Conservation (phyloP, 208 protist species). For the Naegleria fowleri region DNA sequence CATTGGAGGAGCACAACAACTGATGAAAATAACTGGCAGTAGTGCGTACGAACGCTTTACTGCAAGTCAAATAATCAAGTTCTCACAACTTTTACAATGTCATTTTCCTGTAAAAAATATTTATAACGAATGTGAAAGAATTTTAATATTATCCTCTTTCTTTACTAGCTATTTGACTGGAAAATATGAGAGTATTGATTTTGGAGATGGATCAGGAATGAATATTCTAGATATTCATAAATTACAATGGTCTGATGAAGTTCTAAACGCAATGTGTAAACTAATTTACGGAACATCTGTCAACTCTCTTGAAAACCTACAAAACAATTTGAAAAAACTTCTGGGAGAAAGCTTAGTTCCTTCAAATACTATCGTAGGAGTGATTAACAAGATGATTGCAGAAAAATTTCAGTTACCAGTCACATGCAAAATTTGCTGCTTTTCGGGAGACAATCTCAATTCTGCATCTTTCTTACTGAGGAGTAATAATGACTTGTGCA, state of each 20-base stretch:
- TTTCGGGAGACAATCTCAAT: constrained; percentile 42
- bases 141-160: constrained; percentile 51
- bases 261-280: not conserved
- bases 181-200: constrained; percentile 48
- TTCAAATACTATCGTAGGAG: constrained; percentile 26
- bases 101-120: too few relatives aligned
- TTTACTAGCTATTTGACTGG: constrained; percentile 46
- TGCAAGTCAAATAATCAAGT: constrained; percentile 45
- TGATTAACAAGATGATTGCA: constrained; percentile 34
- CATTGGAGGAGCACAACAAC: constrained; percentile 39
- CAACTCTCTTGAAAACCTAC: not conserved
- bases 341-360: constrained; percentile 24
- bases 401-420: constrained; percentile 32
- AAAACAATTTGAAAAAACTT: not conserved
- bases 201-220: constrained; percentile 48
- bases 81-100: not conserved
- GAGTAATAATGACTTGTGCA: constrained; percentile 34
- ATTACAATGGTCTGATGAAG: constrained; percentile 33
- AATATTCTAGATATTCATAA: constrained; percentile 50
- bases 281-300: not conserved
- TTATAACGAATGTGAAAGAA: constrained; percentile 39
- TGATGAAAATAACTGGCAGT: constrained; percentile 38
- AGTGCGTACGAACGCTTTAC: constrained; percentile 51
- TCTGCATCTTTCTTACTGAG: not conserved
- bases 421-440: constrained; percentile 31